Conservation (phyloP, 495 filamentous ascomycete species). For the Bombardia bombarda region DNA sequence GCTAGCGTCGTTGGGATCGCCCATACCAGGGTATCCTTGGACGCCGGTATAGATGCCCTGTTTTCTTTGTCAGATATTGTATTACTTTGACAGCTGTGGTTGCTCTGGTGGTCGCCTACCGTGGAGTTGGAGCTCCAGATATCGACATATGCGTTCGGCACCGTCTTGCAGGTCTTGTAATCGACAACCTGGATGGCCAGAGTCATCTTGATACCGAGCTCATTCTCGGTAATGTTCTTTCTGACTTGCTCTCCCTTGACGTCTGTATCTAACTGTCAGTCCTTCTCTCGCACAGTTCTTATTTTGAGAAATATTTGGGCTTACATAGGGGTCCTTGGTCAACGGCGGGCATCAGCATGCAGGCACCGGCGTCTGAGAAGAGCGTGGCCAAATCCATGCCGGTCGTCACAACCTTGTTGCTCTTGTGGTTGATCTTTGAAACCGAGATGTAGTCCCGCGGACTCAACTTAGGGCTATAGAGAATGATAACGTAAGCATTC, state of each 20-base stretch:
- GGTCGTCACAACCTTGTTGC: conserved; percentile 43
- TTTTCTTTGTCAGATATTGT: neutral
- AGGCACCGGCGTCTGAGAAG: conserved; percentile 47
- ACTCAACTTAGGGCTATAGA: conserved; percentile 11
- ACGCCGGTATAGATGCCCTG: conserved; percentile 52
- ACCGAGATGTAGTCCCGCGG: conserved; percentile 24
- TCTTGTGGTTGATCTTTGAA: conserved; percentile 42
- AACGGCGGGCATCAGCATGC: conserved; percentile 47
- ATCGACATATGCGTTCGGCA: conserved; percentile 52
- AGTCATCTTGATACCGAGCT: conserved; percentile 49
- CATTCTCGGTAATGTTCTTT: conserved; percentile 43
- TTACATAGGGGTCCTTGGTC: conserved; percentile 51
- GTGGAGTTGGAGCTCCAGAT: conserved; percentile 47
- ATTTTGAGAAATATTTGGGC: conserved; percentile 3
- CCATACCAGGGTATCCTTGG: conserved; percentile 38
- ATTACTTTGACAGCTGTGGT: neutral
- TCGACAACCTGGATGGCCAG: conserved; percentile 57
- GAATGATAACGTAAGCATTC: no score
- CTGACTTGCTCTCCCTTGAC: conserved; percentile 41
- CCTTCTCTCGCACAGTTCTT: neutral
- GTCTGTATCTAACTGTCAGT: conserved; percentile 11
- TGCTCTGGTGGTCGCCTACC: conserved; percentile 7
- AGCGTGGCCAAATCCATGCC: conserved; percentile 39
- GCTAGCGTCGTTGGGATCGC: conserved; percentile 36
- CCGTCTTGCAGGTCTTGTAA: conserved; percentile 49